Evolutionary conservation across 208 protist species (phyloP).

Genomic region (Acanthamoeba lenticulata): DNA sequence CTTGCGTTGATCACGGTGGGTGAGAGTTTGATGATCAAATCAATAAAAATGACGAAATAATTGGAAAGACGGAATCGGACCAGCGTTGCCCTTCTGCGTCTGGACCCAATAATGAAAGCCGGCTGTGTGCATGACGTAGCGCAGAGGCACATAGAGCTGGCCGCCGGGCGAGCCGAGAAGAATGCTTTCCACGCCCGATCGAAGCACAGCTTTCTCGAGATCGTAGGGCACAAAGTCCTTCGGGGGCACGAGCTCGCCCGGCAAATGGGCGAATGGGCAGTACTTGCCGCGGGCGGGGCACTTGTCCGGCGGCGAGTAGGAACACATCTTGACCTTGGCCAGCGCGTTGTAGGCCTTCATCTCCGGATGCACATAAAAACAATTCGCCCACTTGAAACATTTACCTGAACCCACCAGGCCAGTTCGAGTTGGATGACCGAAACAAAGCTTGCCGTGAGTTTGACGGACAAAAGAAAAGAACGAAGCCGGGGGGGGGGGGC

Average conservation of each 20-base stretch:
- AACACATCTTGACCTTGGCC: slow-evolving; percentile 17
- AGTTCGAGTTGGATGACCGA: not conserved
- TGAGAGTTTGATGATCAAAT: no score
- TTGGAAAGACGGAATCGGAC: not conserved
- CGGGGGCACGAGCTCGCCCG: not conserved
- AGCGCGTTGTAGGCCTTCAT: not conserved
- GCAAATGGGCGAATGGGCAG: not conserved
- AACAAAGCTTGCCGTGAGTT: not conserved
- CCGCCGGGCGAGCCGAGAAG: not conserved
- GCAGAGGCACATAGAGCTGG: not conserved
- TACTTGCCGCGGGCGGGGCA: not conserved
- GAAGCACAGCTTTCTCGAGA: not conserved
- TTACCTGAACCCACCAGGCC: not conserved
- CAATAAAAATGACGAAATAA: not conserved
- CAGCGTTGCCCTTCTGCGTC: not conserved
- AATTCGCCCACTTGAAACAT: not conserved
- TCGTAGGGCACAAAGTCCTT: not conserved
- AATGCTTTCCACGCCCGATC: not conserved
- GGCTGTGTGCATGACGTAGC: not conserved
- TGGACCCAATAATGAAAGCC: not conserved
- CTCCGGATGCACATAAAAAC: not conserved
- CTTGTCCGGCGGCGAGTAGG: not conserved
- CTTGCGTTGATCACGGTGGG: no score
- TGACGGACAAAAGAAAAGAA: not conserved
- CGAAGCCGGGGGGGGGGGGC: no score